A percentile compares a stretch with the other conserved stretches of the same genome.
Evolutionary conservation across 495 filamentous ascomycete species (phyloP).

Genomic region (Patellaria atrata): DNA sequence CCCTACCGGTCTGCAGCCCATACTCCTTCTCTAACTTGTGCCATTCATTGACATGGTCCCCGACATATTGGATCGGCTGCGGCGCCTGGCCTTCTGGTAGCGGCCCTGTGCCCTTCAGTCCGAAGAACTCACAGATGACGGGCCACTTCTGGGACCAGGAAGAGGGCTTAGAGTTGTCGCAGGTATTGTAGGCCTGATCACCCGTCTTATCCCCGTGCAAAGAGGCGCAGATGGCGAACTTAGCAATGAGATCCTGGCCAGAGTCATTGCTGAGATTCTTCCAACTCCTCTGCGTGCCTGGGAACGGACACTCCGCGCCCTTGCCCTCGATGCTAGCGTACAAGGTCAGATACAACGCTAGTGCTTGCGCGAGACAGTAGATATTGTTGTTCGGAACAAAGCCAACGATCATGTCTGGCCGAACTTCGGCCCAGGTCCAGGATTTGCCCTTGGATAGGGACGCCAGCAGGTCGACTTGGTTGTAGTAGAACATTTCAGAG

Average conservation of each 20-base stretch:
- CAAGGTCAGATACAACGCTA: slow-evolving; percentile 19
- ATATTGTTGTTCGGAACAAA: slow-evolving; percentile 27
- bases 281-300: slow-evolving; percentile 21
- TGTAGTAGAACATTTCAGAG: slow-evolving; percentile 28
- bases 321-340: slow-evolving; percentile 18
- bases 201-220: slow-evolving; percentile 19
- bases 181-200: slow-evolving; percentile 21
- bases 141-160: slow-evolving; percentile 24
- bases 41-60: slow-evolving; percentile 24
- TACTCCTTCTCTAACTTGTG: slow-evolving; percentile 25
- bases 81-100: slow-evolving; percentile 20
- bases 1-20: slow-evolving; percentile 23
- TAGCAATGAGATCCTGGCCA: slow-evolving; percentile 23
- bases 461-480: slow-evolving; percentile 23
- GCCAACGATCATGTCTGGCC: slow-evolving; percentile 25
- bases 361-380: slow-evolving; percentile 23
- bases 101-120: slow-evolving; percentile 20
- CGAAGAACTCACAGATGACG: slow-evolving; percentile 23
- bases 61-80: slow-evolving; percentile 24
- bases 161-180: slow-evolving; percentile 9
- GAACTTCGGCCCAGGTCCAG: slow-evolving; percentile 24
- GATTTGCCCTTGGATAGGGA: slow-evolving; percentile 20
- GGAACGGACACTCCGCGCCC: slow-evolving; percentile 20
- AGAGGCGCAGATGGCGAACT: slow-evolving; percentile 22
- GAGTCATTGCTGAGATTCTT: slow-evolving; percentile 21